Percentiles rank a stretch among this genome's conserved stretches.
phyloP scores from a whole-genome alignment of 768 basidiomycete genomes.

The Russula foetens region DNA sequence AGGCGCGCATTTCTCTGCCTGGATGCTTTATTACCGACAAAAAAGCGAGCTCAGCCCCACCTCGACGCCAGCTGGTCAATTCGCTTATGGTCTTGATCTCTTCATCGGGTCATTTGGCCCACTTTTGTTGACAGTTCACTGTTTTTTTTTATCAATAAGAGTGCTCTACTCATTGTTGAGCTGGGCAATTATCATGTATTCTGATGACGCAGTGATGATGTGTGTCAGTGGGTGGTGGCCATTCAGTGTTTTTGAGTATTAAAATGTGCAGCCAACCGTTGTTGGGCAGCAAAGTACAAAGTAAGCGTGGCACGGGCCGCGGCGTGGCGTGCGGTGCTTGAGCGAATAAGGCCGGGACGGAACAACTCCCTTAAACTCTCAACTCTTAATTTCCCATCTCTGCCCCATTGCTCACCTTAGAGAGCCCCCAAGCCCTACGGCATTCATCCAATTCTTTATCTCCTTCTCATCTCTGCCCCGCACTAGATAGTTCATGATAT shows the following conservation, averaged over 20 bases:
- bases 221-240: background rate
- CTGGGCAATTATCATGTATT: background rate
- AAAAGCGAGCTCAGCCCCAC: background rate
- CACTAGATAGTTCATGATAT: conserved; percentile 14
- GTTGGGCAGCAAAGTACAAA: no score
- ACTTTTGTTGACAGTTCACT: background rate
- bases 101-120: background rate
- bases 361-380: no score
- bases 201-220: background rate
- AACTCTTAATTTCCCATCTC: background rate
- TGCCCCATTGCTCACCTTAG: background rate
- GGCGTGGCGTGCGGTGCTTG: no score
- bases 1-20: background rate
- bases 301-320: no score
- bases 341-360: no score
- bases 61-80: background rate
- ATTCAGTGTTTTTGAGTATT: background rate
- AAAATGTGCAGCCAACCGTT: no score
- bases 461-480: background rate
- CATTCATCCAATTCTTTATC: background rate
- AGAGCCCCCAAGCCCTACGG: conserved; percentile 5
- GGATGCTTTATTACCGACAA: background rate
- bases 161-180: background rate
- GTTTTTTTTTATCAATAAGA: conserved; percentile 11
- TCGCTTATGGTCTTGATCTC: background rate